Percentiles rank a stretch among this genome's conserved stretches.
phyloP scores from a whole-genome alignment of 805 yeast genomes.

The Wickerhamomyces hampshirensis region DNA sequence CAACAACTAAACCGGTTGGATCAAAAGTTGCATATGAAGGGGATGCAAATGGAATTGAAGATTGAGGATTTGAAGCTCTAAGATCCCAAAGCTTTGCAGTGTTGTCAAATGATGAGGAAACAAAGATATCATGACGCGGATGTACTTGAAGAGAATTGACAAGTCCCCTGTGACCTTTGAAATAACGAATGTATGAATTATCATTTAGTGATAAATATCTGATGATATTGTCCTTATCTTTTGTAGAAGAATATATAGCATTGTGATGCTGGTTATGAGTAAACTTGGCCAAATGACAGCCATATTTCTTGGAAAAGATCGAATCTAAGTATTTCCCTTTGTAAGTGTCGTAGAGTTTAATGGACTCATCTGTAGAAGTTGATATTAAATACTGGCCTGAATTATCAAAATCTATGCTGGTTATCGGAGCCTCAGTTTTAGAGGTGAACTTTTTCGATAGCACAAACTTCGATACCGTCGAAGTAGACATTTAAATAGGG shows the following conservation, averaged over 20 bases:
- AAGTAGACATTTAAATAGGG: slow-evolving; percentile 5
- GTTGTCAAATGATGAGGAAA: slow-evolving; percentile 69
- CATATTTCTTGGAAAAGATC: slow-evolving; percentile 83
- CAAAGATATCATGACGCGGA: slow-evolving; percentile 60
- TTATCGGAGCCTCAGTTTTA: slow-evolving; percentile 42
- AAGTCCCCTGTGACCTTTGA: slow-evolving; percentile 77
- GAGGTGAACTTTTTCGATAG: slow-evolving; percentile 48
- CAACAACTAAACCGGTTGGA: slow-evolving; percentile 81
- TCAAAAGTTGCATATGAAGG: slow-evolving; percentile 67
- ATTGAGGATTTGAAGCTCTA: slow-evolving; percentile 60
- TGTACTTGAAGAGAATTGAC: slow-evolving; percentile 71
- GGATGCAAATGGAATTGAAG: slow-evolving; percentile 49
- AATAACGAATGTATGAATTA: slow-evolving; percentile 78
- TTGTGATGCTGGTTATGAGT: slow-evolving; percentile 65
- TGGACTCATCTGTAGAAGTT: slow-evolving; percentile 74
- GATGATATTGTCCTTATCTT: slow-evolving; percentile 65
- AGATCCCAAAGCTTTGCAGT: slow-evolving; percentile 88
- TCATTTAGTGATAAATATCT: slow-evolving; percentile 73
- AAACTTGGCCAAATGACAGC: slow-evolving; percentile 82
- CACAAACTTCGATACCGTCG: slow-evolving; percentile 30
- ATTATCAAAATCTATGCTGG: slow-evolving; percentile 78
- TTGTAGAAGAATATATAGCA: slow-evolving; percentile 81
- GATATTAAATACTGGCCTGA: slow-evolving; percentile 74
- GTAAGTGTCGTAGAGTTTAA: slow-evolving; percentile 74
- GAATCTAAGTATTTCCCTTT: slow-evolving; percentile 67